These are phyloP conservation scores for Phytophthora melonis DNA, from an alignment of 352 stramenopile species.

Conservation along the genomic window DNA sequence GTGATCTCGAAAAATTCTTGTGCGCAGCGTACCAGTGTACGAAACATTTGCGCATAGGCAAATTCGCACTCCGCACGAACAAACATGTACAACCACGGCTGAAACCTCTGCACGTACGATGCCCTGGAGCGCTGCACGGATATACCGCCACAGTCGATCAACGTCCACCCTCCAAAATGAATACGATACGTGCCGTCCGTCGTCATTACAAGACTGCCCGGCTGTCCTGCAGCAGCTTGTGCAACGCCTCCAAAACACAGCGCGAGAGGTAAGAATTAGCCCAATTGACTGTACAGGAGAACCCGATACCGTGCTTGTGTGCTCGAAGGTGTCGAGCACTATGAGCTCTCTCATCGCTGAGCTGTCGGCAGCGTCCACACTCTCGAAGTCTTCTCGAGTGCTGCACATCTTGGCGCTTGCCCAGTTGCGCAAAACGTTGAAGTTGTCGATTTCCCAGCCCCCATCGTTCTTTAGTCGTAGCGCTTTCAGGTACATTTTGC, in stretches of 20 bases:
- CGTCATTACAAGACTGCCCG: not conserved
- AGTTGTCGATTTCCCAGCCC: not conserved
- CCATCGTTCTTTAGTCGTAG: not conserved
- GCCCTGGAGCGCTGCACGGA: not conserved
- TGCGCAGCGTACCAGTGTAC: no score
- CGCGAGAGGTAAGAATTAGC: not conserved
- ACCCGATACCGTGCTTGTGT: not conserved
- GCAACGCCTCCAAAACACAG: not conserved
- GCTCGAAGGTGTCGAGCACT: not conserved
- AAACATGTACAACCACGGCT: no score
- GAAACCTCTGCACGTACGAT: not conserved
- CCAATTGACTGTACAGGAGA: not conserved
- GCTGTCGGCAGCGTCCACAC: not conserved
- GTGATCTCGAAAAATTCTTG: no score
- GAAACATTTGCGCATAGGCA: no score
- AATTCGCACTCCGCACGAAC: no score
- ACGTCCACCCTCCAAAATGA: not conserved
- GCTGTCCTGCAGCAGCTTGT: not conserved
- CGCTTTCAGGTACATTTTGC: no score
- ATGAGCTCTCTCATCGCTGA: not conserved
- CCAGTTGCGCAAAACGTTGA: not conserved
- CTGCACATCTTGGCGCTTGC: not conserved
- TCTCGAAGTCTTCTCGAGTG: not conserved
- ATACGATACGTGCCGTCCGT: not conserved
- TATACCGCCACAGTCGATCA: not conserved